These are phyloP conservation scores for Claviceps pazoutovae DNA, from an alignment of 2,329 filamentous ascomycete species.

Conservation along the genomic window DNA sequence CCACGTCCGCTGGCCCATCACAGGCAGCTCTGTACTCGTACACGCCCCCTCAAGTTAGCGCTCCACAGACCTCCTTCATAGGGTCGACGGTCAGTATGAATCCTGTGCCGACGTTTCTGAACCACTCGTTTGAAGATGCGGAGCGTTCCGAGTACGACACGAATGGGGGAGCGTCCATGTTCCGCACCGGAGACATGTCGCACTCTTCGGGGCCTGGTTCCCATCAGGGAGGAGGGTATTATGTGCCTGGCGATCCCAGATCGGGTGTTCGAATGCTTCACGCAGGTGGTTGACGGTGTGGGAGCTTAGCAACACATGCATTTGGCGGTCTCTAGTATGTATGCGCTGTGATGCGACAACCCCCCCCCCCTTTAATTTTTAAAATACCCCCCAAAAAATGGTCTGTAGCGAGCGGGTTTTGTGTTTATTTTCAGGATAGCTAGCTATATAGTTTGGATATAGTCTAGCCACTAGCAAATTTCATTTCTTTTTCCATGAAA, in stretches of 20 bases:
- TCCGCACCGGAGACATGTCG: slow-evolving; percentile 18
- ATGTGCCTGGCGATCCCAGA: slow-evolving; percentile 20
- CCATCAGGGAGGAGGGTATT: slow-evolving; percentile 19
- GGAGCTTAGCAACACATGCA: slow-evolving; percentile 14
- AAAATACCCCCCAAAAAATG: too few relatives aligned
- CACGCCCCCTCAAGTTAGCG: slow-evolving; percentile 22
- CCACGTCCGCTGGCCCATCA: slow-evolving; percentile 24
- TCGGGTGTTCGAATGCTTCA: slow-evolving; percentile 15
- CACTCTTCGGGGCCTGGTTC: slow-evolving; percentile 15
- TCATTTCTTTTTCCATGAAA: too few relatives aligned
- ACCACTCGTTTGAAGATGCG: slow-evolving; percentile 20
- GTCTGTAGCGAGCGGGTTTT: too few relatives aligned
- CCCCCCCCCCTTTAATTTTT: too few relatives aligned
- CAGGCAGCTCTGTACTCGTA: slow-evolving; percentile 33
- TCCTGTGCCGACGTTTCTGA: slow-evolving; percentile 20
- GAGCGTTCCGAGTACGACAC: slow-evolving; percentile 20
- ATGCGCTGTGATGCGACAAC: neutral
- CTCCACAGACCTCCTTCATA: slow-evolving; percentile 18
- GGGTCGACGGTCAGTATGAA: slow-evolving; percentile 18
- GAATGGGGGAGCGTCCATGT: slow-evolving; percentile 18
- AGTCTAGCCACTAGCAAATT: too few relatives aligned
- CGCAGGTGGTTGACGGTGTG: slow-evolving; percentile 17
- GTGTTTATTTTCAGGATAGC: too few relatives aligned
- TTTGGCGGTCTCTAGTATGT: neutral
- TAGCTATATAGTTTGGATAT: too few relatives aligned